phyloP scores from a whole-genome alignment of 176 grass and related monocot genomes.

The Rhynchospora breviuscula region DNA sequence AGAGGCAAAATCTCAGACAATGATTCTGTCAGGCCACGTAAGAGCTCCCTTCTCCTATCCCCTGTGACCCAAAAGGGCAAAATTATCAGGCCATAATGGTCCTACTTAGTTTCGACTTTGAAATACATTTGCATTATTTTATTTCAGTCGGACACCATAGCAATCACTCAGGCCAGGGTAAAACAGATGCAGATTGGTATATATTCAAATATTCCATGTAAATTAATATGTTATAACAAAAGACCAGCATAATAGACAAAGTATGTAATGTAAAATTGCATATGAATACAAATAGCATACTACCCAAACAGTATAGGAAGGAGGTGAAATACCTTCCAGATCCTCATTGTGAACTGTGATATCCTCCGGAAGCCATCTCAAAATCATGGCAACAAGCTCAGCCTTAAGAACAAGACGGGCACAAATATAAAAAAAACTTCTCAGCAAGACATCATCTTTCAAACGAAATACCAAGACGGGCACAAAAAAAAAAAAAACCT shows the following conservation, averaged over 20 bases:
- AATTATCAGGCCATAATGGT: neutral
- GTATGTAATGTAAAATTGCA: neutral
- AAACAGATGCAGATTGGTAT: neutral
- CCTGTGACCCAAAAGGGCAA: constrained; percentile 38
- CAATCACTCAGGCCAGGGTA: neutral
- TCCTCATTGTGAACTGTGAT: constrained; percentile 99
- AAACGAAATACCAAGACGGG: neutral
- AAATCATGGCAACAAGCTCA: constrained; percentile 92
- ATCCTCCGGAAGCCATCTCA: constrained; percentile 98
- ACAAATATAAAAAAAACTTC: neutral
- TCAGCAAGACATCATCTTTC: neutral
- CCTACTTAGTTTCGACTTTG: neutral
- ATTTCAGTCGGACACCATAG: neutral
- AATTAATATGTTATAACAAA: neutral
- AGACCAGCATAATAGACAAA: neutral
- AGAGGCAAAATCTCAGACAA: constrained; percentile 79
- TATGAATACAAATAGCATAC: neutral
- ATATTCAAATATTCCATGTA: neutral
- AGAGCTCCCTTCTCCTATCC: constrained; percentile 69
- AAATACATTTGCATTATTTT: neutral
- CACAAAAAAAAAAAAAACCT: neutral
- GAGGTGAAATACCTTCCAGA: constrained; percentile 57
- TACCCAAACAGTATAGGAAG: neutral
- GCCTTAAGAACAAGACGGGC: constrained; percentile 41
- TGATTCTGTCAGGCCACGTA: constrained; percentile 87